These are phyloP conservation scores for Solanum phureja DNA, from an alignment of 257 asterid species.

Conservation along the genomic window DNA sequence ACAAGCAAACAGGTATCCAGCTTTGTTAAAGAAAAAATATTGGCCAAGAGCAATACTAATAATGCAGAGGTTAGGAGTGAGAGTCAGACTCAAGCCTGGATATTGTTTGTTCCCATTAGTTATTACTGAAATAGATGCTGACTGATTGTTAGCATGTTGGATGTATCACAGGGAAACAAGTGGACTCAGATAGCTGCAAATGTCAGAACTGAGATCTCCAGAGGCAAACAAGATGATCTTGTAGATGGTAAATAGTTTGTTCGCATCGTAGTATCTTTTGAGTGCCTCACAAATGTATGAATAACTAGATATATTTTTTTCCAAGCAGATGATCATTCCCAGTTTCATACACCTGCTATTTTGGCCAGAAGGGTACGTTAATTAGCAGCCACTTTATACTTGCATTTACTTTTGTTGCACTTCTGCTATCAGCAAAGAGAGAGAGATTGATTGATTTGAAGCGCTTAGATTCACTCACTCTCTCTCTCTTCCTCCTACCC, in stretches of 20 bases:
- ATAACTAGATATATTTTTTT: neutral
- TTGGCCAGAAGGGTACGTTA: slow-evolving; percentile 64
- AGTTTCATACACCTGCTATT: slow-evolving; percentile 42
- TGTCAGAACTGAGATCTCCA: slow-evolving; percentile 33
- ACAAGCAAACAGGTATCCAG: slow-evolving; percentile 37
- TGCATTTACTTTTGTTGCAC: neutral
- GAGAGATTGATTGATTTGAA: neutral
- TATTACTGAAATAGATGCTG: slow-evolving; percentile 5
- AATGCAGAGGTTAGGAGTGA: slow-evolving; percentile 42
- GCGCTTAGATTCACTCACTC: neutral
- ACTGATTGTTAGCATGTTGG: slow-evolving; percentile 18
- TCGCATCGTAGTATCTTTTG: neutral
- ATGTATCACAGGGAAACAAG: slow-evolving; percentile 22
- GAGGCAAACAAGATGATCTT: slow-evolving; percentile 28
- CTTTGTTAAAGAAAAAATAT: slow-evolving; percentile 21
- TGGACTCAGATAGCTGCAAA: slow-evolving; percentile 18
- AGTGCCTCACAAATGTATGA: slow-evolving; percentile 3
- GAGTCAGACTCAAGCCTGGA: neutral
- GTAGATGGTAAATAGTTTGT: slow-evolving; percentile 35
- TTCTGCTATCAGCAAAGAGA: neutral
- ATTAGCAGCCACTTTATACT: neutral
- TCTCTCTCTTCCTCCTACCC: neutral
- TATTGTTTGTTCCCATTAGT: neutral
- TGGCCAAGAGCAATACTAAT: slow-evolving; percentile 21
- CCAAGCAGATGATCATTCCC: slow-evolving; percentile 48